phyloP scores from a whole-genome alignment of 495 filamentous ascomycete genomes.

The Letharia columbiana region DNA sequence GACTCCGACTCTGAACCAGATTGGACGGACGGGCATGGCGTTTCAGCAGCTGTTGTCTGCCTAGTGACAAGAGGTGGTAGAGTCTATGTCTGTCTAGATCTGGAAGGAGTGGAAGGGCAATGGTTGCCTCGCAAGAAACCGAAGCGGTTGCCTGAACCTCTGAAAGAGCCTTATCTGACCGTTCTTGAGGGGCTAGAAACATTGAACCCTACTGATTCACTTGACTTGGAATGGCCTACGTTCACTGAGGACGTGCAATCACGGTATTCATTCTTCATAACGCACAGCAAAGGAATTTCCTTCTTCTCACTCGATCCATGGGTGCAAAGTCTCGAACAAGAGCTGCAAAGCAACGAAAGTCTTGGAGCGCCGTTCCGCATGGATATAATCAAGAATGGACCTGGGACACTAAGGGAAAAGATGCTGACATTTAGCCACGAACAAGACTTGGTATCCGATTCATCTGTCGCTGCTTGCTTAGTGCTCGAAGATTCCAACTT shows the following conservation, averaged over 20 bases:
- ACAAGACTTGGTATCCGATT: slow-evolving; percentile 27
- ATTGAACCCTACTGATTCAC: slow-evolving; percentile 40
- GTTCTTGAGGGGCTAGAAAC: slow-evolving; percentile 54
- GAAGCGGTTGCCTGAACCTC: slow-evolving; percentile 24
- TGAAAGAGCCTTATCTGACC: slow-evolving; percentile 38
- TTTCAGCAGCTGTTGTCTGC: slow-evolving; percentile 67
- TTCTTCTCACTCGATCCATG: slow-evolving; percentile 65
- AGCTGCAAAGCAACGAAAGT: slow-evolving; percentile 56
- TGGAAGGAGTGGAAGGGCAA: slow-evolving; percentile 71
- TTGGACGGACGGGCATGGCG: slow-evolving; percentile 50
- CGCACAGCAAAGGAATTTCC: slow-evolving; percentile 58
- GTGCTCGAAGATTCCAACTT: slow-evolving; percentile 64
- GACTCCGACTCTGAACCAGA: slow-evolving; percentile 40
- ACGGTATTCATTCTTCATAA: slow-evolving; percentile 71
- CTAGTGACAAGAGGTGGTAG: slow-evolving; percentile 63
- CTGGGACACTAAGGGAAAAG: slow-evolving; percentile 52
- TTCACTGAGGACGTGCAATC: slow-evolving; percentile 67
- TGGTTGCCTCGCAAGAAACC: slow-evolving; percentile 60
- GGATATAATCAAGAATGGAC: slow-evolving; percentile 55
- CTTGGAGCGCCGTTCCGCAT: slow-evolving; percentile 66
- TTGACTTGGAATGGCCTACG: slow-evolving; percentile 54
- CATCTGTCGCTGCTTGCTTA: slow-evolving; percentile 50
- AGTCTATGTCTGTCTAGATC: slow-evolving; percentile 68
- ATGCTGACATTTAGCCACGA: slow-evolving; percentile 47
- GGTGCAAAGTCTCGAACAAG: slow-evolving; percentile 66